Conservation (phyloP, 192 early-diverging fungal genomes). For the Spizellomyces punctatus region DNA sequence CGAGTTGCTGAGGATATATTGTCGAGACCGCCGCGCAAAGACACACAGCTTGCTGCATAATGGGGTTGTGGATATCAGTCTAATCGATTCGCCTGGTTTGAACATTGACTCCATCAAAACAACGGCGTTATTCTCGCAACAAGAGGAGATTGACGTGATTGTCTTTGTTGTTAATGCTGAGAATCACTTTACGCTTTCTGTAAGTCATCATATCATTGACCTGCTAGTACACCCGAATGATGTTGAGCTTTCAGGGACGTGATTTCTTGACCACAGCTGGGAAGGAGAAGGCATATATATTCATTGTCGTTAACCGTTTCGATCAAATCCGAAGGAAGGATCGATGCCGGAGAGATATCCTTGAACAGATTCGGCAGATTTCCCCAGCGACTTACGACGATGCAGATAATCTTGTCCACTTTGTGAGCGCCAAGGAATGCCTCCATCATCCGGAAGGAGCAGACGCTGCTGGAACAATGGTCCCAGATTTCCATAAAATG, state of each 20-base stretch:
- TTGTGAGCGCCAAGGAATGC: conserved; percentile 75
- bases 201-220: conserved; percentile 40
- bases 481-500: conserved; percentile 73
- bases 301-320: conserved; percentile 98
- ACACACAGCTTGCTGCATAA: conserved; percentile 79
- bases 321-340: conserved; percentile 94
- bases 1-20: conserved; percentile 93
- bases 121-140: conserved; percentile 92
- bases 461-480: conserved; percentile 11
- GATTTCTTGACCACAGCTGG: conserved; percentile 96
- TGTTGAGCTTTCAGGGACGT: conserved; percentile 65
- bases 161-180: conserved; percentile 99
- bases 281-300: conserved; percentile 98
- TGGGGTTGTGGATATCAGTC: conserved; percentile 91
- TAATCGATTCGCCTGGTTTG: conserved; percentile 98
- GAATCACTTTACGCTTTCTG: conserved; percentile 98
- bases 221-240: not conserved
- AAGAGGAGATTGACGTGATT: conserved; percentile 99
- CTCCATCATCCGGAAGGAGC: conserved; percentile 33
- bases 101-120: conserved; percentile 99
- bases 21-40: conserved; percentile 58
- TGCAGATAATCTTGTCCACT: conserved; percentile 92
- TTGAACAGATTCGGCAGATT: conserved; percentile 95
- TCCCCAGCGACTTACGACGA: conserved; percentile 92
- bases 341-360: conserved; percentile 88